phyloP scores from a whole-genome alignment of 2,329 filamentous ascomycete species.

The Aspergillus sp. region DNA sequence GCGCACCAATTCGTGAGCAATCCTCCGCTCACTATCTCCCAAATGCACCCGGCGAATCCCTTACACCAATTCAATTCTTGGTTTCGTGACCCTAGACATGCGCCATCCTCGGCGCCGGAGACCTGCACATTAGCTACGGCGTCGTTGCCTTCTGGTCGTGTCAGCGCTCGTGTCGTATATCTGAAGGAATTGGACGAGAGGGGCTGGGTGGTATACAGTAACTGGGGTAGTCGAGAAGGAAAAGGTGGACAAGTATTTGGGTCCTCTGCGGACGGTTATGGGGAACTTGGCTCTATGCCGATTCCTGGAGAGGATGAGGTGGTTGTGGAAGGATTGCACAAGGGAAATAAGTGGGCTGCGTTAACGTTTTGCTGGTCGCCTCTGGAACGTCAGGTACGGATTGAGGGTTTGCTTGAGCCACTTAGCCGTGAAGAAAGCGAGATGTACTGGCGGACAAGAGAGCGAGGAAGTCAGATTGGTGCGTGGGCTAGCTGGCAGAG shows the following conservation, averaged over 20 bases:
- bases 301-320: conserved; percentile 42
- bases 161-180: conserved; percentile 84
- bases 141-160: conserved; percentile 72
- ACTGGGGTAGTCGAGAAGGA: conserved; percentile 68
- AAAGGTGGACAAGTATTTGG: conserved; percentile 40
- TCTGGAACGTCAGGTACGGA: conserved; percentile 81
- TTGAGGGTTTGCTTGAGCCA: conserved; percentile 72
- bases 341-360: conserved; percentile 67
- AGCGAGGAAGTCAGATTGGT: conserved; percentile 76
- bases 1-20: conserved; percentile 41
- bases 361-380: conserved; percentile 89
- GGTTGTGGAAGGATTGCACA: conserved; percentile 6
- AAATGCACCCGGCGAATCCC: conserved; percentile 49
- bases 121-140: conserved; percentile 85
- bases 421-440: conserved; percentile 67
- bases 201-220: conserved; percentile 90
- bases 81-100: conserved; percentile 69
- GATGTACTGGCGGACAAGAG: conserved; percentile 60
- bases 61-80: conserved; percentile 83
- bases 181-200: conserved; percentile 82
- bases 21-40: conserved; percentile 36
- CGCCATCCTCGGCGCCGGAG: conserved; percentile 70
- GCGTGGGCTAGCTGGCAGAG: conserved; percentile 94
- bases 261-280: conserved; percentile 4
- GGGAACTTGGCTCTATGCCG: conserved; percentile 54